Base-by-base conservation (phyloP, 768 basidiomycete genomes). In the Leccinum fibrillosum region DNA sequence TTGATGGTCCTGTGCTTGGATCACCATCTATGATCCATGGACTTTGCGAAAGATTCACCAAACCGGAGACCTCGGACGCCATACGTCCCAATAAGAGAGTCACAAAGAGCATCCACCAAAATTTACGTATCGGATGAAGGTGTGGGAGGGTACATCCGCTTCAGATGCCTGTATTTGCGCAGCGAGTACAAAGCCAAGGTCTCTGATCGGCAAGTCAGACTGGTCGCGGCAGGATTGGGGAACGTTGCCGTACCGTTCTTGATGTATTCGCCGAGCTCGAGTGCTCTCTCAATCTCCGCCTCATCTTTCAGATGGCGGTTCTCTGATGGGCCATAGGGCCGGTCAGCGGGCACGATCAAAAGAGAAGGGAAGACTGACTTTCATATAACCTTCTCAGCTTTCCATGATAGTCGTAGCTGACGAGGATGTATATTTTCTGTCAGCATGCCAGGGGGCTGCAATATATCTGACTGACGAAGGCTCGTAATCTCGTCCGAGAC, bases 401-500 rank as follows among this genome's bases (percentile, higher is more conserved):
- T 45, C 81, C 83, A 66, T 89, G 85, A 61, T 90, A 93, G 74
- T 90, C 79, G 65, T 93, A 93, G 49, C 91, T 90, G 5, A 44
- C 19, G 69, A 23, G 32, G 23, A 35, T 52, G 30, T n/a, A 52
- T 53, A 52, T 28, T 17, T 17, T 52, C 37, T 56, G 49, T 64
- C n/a, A 51, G 57, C 15, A 56, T 53, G 50, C n/a, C 52, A 58
- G 47, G 35, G 50, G 25, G 42, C 62, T 56, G 61, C 48, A 61
- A 56, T 30, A 47, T 37, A n/a, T 23, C 49, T 35, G 53, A 80
- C 85, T 71, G 66, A 92, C 91, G 82, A 81, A 49, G 89, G 85
- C 68, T 94, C 91, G 62, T 92, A 92, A 49, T 93, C 90, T 58
- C 87, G 80, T 4, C 91, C 90, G 1, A 94, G 81, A 56, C 89